Conservation (phyloP, 2,329 filamentous ascomycete species). For the Venturia pyrina region DNA sequence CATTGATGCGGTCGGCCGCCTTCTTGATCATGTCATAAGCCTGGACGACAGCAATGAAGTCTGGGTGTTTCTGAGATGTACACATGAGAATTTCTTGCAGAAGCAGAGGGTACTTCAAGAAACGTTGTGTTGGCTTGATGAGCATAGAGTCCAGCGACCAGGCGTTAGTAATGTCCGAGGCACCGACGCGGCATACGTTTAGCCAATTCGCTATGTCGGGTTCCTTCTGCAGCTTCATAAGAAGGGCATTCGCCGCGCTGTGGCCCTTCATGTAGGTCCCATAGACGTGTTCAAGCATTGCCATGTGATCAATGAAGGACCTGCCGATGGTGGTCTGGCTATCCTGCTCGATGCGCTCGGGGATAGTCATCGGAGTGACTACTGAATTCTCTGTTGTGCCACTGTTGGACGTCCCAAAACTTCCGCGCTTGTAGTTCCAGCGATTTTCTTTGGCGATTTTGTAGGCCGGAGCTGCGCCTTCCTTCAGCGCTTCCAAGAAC, state of each 20-base stretch:
- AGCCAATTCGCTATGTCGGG: slow-evolving; percentile 69
- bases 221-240: slow-evolving; percentile 45
- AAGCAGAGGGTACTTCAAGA: slow-evolving; percentile 86
- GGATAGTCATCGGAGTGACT: slow-evolving; percentile 29
- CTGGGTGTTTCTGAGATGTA: slow-evolving; percentile 75
- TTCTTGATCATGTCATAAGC: slow-evolving; percentile 60
- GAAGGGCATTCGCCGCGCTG: slow-evolving; percentile 51
- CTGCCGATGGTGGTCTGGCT: slow-evolving; percentile 47
- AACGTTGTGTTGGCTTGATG: slow-evolving; percentile 91
- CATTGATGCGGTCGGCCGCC: slow-evolving; percentile 67
- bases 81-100: slow-evolving; percentile 69
- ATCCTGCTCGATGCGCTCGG: slow-evolving; percentile 33
- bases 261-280: slow-evolving; percentile 56
- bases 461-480: slow-evolving; percentile 70
- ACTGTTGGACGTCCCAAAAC: slow-evolving; percentile 35
- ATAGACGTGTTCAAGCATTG: slow-evolving; percentile 54
- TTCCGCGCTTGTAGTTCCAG: slow-evolving; percentile 43
- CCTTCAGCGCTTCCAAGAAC: slow-evolving; percentile 72
- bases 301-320: slow-evolving; percentile 46
- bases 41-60: slow-evolving; percentile 59
- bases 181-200: slow-evolving; percentile 83
- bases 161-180: slow-evolving; percentile 81
- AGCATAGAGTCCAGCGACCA: slow-evolving; percentile 96
- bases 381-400: slow-evolving; percentile 21
- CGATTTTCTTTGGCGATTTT: slow-evolving; percentile 49